Evolutionary conservation across 1,139 yeast species (phyloP), one percentile per base, ranked within the genome.

Genomic region (Meyerozyma athensensis): DNA sequence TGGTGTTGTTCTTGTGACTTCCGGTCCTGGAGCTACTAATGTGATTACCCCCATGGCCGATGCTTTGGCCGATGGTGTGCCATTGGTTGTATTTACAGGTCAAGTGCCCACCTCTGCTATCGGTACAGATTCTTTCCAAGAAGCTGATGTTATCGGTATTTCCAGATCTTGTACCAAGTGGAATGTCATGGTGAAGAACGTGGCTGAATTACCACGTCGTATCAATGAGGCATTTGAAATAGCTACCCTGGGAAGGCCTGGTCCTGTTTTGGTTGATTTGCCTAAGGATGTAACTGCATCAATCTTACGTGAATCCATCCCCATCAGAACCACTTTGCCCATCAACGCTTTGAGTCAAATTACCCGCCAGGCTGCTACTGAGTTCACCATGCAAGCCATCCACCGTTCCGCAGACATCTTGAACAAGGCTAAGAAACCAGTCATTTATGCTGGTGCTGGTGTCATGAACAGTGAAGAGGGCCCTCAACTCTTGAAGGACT

Each of bases 21-120:
- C 97, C 1, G 98, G 98, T 38, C 98, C 98, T 12, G 98, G 97
- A 55, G 98, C 98, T 34, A 92, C 98, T 39, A 92, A 92, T 58
- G 96, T 92, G 43, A 81, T 92, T 45, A 92, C 98, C 13, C 97
- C 98, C 39, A 77, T 92, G 86, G 96, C 96, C 44, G 98, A 92
- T 61, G 98, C 98, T 16, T 72, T 92, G 45, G 87, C 94, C 54
- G 98, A 92, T 61, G 98, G 98, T 65, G 89, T 89, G 33, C 98
- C 98, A 40, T 74, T 92, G 70, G 92, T 92, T 48, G 97, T 92
- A n/a, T 92, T 92, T 67, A 78, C 96, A 7, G 98, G 98, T 43
- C 98, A 92, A 74, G 98, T 92, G 30, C 87, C 96, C 42, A 92
- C 98, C 32, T 68, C 83, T 39, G 92, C 96, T 37, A 90, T 92